A percentile compares a stretch with the other conserved stretches of the same genome.
phyloP scores from a whole-genome alignment of 1,284 basidiomycete genomes.

The Cystobasidium pallidum region DNA sequence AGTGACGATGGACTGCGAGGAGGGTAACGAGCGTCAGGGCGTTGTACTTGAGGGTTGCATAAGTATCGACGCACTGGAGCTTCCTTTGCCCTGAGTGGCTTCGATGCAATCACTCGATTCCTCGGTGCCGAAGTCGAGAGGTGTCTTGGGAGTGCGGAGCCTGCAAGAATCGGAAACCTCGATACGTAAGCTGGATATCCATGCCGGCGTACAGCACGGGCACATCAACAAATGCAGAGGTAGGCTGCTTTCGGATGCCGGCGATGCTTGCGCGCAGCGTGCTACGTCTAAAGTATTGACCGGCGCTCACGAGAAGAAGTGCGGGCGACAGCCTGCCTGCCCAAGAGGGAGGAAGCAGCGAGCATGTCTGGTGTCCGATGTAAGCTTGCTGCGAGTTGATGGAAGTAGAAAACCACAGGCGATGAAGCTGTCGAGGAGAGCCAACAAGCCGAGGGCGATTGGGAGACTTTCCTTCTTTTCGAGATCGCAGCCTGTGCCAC shows the following conservation, averaged over 20 bases:
- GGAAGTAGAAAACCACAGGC: background rate
- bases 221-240: background rate
- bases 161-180: background rate
- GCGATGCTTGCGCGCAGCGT: background rate
- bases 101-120: constrained; percentile 69
- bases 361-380: constrained; percentile 5
- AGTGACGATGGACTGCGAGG: constrained; percentile 52
- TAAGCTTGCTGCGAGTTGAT: background rate
- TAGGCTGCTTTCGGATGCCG: background rate
- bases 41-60: too few relatives aligned
- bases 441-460: background rate
- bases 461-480: background rate
- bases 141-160: constrained; percentile 24
- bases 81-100: constrained; percentile 79
- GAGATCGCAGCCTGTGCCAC: constrained; percentile 3
- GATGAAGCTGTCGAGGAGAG: background rate
- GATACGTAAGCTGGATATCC: background rate
- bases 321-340: constrained; percentile 28
- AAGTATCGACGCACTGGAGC: constrained; percentile 64
- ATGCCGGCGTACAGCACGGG: background rate
- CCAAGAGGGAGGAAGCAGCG: constrained; percentile 26
- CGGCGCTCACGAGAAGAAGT: constrained; percentile 23
- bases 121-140: constrained; percentile 53
- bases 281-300: background rate
- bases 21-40: constrained; percentile 8